Percentiles rank a stretch among this genome's conserved stretches.
phyloP scores from a whole-genome alignment of 805 yeast genomes.

The Lipomyces orientalis region DNA sequence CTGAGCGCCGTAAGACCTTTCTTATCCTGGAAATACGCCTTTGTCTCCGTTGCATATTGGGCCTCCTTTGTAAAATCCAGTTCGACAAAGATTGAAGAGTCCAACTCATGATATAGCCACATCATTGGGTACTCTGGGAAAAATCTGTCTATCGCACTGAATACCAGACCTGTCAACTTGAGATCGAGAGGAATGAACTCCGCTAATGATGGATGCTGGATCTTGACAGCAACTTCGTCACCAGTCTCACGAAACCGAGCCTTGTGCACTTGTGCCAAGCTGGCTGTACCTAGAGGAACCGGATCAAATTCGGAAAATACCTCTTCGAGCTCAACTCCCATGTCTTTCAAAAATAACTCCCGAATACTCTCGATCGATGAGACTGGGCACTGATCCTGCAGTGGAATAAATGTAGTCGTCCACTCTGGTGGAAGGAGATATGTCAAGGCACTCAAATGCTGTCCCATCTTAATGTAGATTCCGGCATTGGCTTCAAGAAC shows the following conservation, averaged over 20 bases:
- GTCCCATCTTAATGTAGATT: constrained; percentile 90
- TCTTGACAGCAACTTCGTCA: constrained; percentile 85
- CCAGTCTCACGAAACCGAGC: constrained; percentile 67
- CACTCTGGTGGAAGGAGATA: constrained; percentile 90
- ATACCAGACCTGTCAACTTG: constrained; percentile 74
- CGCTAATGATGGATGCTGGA: constrained; percentile 86
- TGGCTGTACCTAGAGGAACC: constrained; percentile 90
- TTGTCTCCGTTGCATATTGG: constrained; percentile 73
- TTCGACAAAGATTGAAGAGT: constrained; percentile 85
- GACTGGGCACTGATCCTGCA: constrained; percentile 88
- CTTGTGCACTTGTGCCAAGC: constrained; percentile 92
- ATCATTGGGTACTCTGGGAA: constrained; percentile 93
- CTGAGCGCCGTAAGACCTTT: constrained; percentile 69
- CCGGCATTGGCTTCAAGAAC: constrained; percentile 92
- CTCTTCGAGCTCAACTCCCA: constrained; percentile 65
- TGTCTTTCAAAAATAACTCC: constrained; percentile 69
- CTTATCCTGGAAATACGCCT: constrained; percentile 65
- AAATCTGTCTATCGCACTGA: constrained; percentile 69
- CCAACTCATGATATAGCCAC: constrained; percentile 96
- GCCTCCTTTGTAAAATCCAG: constrained; percentile 89
- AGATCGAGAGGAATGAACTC: constrained; percentile 93
- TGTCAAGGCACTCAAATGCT: constrained; percentile 90
- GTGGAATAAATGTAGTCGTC: constrained; percentile 92
- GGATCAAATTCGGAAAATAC: constrained; percentile 69
- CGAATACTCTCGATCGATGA: constrained; percentile 73